These are phyloP conservation scores for Hericium alpestre DNA, from an alignment of 768 basidiomycete genomes.

Conservation along the genomic window DNA sequence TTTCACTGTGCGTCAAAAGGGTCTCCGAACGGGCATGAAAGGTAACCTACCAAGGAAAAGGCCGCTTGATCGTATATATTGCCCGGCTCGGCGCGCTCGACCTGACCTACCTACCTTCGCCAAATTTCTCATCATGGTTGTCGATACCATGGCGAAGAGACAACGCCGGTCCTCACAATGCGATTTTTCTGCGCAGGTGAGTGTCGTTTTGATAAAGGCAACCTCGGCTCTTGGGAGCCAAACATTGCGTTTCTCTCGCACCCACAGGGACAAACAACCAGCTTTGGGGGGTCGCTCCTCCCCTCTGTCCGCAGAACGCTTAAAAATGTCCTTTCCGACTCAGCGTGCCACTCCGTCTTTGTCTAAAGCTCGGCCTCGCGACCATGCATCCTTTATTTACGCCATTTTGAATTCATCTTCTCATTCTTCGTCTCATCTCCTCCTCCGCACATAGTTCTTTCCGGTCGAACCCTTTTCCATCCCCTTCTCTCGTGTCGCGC, in stretches of 20 bases:
- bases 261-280: slow-evolving; percentile 40
- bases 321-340: slow-evolving; percentile 6
- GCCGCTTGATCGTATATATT: background rate
- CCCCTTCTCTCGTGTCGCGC: background rate
- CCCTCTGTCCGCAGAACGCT: background rate
- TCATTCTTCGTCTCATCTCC: background rate
- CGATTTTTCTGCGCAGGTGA: too few relatives aligned
- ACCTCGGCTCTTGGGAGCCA: slow-evolving; percentile 4
- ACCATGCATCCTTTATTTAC: background rate
- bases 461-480: background rate
- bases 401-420: background rate
- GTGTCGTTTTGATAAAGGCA: too few relatives aligned
- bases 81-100: background rate
- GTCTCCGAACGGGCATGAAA: background rate
- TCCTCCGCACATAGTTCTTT: background rate
- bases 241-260: slow-evolving; percentile 21
- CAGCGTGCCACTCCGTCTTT: slow-evolving; percentile 2
- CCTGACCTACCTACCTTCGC: too few relatives aligned
- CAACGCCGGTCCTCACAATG: too few relatives aligned
- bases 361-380: background rate
- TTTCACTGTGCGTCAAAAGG: background rate
- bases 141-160: too few relatives aligned
- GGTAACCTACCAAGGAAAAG: background rate
- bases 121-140: too few relatives aligned
- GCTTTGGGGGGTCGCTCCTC: slow-evolving; percentile 18